phyloP scores from a whole-genome alignment of 1,284 basidiomycete species.

The Papiliotrema terrestris region DNA sequence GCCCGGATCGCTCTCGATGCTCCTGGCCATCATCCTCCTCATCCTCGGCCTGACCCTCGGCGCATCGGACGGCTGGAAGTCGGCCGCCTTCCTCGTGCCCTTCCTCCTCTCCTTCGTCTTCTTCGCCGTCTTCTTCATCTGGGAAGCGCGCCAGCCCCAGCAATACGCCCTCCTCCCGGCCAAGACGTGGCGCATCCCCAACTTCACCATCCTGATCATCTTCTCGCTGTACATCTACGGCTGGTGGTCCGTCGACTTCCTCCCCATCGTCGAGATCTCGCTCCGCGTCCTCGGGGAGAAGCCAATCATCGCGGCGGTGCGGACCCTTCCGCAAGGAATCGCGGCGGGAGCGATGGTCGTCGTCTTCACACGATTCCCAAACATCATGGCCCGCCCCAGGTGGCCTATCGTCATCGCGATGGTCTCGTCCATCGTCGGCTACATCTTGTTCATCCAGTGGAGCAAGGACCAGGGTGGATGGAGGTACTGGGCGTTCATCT shows the following conservation, averaged over 20 bases:
- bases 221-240: slow-evolving; percentile 19
- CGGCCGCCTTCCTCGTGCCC: slow-evolving; percentile 25
- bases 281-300: neutral
- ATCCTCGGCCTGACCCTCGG: slow-evolving; percentile 34
- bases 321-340: slow-evolving; percentile 11
- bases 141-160: slow-evolving; percentile 9
- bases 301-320: slow-evolving; percentile 10
- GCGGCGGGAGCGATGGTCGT: slow-evolving; percentile 9
- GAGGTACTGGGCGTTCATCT: slow-evolving; percentile 19
- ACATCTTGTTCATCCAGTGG: slow-evolving; percentile 8
- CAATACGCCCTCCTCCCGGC: slow-evolving; percentile 17
- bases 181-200: slow-evolving; percentile 24
- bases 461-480: neutral
- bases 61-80: slow-evolving; percentile 24
- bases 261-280: slow-evolving; percentile 7
- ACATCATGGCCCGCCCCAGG: slow-evolving; percentile 14
- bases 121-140: slow-evolving; percentile 29
- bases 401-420: slow-evolving; percentile 16
- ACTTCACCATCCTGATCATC: slow-evolving; percentile 23
- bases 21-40: slow-evolving; percentile 23
- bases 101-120: slow-evolving; percentile 27
- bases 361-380: slow-evolving; percentile 12
- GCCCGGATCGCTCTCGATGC: slow-evolving; percentile 24
- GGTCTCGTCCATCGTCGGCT: slow-evolving; percentile 5
- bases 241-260: slow-evolving; percentile 11